Base-by-base conservation (phyloP, 768 basidiomycete genomes). In the Agaricus blazei region DNA sequence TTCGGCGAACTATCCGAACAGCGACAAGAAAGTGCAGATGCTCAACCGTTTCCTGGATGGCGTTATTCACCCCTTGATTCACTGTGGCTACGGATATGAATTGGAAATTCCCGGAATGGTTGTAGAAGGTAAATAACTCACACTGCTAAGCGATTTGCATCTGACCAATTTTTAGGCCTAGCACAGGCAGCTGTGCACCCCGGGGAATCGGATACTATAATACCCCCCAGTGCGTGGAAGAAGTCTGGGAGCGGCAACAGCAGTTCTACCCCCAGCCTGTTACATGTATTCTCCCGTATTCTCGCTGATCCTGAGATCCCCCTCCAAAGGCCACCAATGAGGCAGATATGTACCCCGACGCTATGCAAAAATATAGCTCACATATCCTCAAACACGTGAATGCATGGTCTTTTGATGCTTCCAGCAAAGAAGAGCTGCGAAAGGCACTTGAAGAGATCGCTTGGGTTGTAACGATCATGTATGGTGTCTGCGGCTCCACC, bases 61-160 rank as follows among this genome's bases (percentile, higher is more conserved):
- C 1, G 63, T 86, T 7, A 19, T 88, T 2, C 87, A 90, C 60
- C 82, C 87, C 0, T 52, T 87, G 34, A 87, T 89, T 42, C 83
- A 88, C 60, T 58, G 68, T 3, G 85, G 83, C 14, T 79, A 81
- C 65, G 86, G 85, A 2, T 64, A 76, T 6, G 88, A 88, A 64
- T 87, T 87, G 56, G 71, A 63, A 2, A 52, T 84, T 19, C 75
- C 80, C 5, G 87, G 85, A 0, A 64, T 86, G 45, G 66, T 80
- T 2, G 80, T 78, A 0, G 85, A 89, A 72, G 87, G 87, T 85
- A 12, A 55, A 3, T 1, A 34, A 12, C 44, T 24, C 28, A 52
- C 24, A 9, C 9, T 48, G 7, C 34, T 34, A 34, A 19, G 19
- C 19, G 19, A 19, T 19, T 19, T 19, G 19, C 19, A 19, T 19